These are phyloP conservation scores for Psilocybe cyanescens DNA, from an alignment of 768 basidiomycete genomes.

Conservation along the genomic window DNA sequence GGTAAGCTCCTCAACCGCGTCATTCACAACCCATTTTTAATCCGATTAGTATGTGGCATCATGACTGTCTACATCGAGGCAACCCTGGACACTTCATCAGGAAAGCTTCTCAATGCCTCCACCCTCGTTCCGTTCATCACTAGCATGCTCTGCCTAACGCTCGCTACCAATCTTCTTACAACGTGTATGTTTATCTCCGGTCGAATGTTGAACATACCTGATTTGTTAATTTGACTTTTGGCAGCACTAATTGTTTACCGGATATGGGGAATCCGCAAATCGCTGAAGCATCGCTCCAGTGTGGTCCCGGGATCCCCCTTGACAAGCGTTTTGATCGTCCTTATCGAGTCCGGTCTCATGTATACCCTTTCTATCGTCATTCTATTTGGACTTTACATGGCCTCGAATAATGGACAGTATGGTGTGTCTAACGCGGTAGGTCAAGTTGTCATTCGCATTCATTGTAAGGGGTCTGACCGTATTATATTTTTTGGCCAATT, in stretches of 20 bases:
- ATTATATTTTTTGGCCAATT: neutral
- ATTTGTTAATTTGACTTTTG: neutral
- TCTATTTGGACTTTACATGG: conserved; percentile 37
- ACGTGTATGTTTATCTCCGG: conserved; percentile 31
- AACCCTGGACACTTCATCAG: conserved; percentile 25
- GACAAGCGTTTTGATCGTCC: conserved; percentile 30
- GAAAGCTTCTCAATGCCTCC: conserved; percentile 30
- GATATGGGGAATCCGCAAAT: conserved; percentile 37
- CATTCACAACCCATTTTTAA: neutral
- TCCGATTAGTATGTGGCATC: conserved; percentile 33
- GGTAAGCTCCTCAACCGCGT: conserved; percentile 23
- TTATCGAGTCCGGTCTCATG: conserved; percentile 44
- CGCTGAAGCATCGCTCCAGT: conserved; percentile 26
- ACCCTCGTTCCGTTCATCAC: conserved; percentile 39
- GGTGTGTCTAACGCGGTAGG: conserved; percentile 42
- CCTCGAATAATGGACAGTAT: conserved; percentile 38
- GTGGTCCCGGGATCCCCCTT: conserved; percentile 27
- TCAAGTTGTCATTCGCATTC: neutral
- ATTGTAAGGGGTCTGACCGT: neutral
- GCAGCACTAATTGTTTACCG: conserved; percentile 40
- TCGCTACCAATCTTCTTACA: conserved; percentile 39
- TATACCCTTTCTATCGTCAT: conserved; percentile 39
- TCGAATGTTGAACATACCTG: neutral
- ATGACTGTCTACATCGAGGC: conserved; percentile 37
- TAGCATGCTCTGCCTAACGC: conserved; percentile 37